A percentile compares a stretch with the other conserved stretches of the same genome.
Conservation (phyloP, 208 protist genomes). For the Kentomonas sorsogonicus region DNA sequence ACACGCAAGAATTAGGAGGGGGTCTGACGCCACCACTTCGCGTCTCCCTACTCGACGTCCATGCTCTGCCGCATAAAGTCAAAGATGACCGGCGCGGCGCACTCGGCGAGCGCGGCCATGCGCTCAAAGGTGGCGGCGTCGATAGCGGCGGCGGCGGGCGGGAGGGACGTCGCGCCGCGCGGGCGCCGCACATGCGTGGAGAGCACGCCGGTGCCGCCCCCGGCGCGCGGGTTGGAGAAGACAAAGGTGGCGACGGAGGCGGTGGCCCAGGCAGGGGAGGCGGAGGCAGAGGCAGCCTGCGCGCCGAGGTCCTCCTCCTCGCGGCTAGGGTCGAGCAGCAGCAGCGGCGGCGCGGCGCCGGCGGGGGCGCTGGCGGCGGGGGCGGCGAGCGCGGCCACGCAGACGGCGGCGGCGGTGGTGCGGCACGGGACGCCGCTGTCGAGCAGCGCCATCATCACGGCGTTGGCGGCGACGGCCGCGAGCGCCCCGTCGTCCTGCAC, state of each 20-base stretch:
- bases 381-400: constrained; percentile 22
- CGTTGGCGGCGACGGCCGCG: constrained; percentile 64
- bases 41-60: too few species aligned
- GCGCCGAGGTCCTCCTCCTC: constrained; percentile 45
- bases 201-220: too few species aligned
- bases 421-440: constrained; percentile 79
- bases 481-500: constrained; percentile 71
- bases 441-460: constrained; percentile 76
- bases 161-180: too few species aligned
- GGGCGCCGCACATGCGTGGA: too few species aligned
- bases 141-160: too few species aligned
- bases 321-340: constrained; percentile 60
- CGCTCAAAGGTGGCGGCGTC: too few species aligned
- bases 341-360: constrained; percentile 2
- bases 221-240: constrained; percentile 47
- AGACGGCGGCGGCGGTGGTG: constrained; percentile 74
- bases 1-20: too few species aligned
- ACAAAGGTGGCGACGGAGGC: constrained; percentile 54
- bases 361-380: neutral
- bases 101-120: too few species aligned
- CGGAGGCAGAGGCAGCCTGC: neutral
- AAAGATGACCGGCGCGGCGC: too few species aligned
- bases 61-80: too few species aligned
- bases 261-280: constrained; percentile 9
- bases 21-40: too few species aligned